Conservation (phyloP, 2,329 filamentous ascomycete species). For the Macroventuria anomochaeta region DNA sequence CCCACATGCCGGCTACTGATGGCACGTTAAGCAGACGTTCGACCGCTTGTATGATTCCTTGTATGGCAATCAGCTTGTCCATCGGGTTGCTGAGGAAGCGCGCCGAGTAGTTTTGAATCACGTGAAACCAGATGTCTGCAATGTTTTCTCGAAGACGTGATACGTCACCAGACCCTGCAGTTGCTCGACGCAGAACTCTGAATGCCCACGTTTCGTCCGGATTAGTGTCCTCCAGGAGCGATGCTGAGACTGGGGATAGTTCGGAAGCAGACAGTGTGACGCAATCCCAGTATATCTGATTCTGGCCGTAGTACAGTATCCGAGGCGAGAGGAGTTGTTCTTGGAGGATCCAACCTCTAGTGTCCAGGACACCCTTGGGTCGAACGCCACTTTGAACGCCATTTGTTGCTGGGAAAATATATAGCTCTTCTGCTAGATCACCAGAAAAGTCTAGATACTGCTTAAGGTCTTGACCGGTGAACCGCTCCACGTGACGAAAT, state of each 20-base stretch:
- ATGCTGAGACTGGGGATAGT: slow-evolving; percentile 15
- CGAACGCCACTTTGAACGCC: not conserved
- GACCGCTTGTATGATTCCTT: slow-evolving; percentile 5
- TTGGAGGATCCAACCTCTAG: slow-evolving; percentile 20
- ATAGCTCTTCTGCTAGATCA: not conserved
- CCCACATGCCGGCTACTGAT: not conserved
- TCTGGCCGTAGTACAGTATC: slow-evolving; percentile 11
- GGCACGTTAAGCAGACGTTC: not conserved
- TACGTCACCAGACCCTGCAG: not conserved
- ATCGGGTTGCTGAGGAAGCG: slow-evolving; percentile 4
- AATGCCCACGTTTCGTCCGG: slow-evolving; percentile 18
- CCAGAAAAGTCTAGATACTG: too few relatives aligned
- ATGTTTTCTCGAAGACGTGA: not conserved
- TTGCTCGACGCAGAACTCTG: slow-evolving; percentile 12
- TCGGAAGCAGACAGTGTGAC: slow-evolving; percentile 17
- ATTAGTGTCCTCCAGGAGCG: slow-evolving; percentile 11
- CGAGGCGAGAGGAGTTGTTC: slow-evolving; percentile 19
- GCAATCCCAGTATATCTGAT: slow-evolving; percentile 20
- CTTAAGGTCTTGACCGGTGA: not conserved
- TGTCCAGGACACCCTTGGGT: slow-evolving; percentile 10
- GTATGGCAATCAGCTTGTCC: slow-evolving; percentile 16
- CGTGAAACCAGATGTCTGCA: slow-evolving; percentile 8
- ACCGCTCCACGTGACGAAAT: not conserved
- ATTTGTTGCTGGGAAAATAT: not conserved
- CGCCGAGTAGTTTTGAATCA: slow-evolving; percentile 16